Conservation (phyloP, 768 basidiomycete species). For the Tylopilus plumbeoviolaceoides region DNA sequence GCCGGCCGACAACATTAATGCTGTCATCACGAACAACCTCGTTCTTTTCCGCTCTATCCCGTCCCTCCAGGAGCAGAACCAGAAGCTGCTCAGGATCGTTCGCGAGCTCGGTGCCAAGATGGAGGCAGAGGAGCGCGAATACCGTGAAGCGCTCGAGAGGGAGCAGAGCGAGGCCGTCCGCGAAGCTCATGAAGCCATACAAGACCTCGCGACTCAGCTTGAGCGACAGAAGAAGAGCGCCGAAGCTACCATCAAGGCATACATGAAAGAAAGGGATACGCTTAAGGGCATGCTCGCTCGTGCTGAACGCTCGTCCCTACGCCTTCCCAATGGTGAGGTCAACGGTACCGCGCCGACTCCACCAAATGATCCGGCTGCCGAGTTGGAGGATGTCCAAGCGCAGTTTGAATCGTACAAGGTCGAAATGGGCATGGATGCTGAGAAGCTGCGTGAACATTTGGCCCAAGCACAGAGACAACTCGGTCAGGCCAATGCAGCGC, state of each 20-base stretch:
- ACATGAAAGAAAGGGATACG: slow-evolving; percentile 85
- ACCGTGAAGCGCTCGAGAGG: slow-evolving; percentile 60
- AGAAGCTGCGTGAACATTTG: slow-evolving; percentile 68
- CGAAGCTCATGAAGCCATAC: slow-evolving; percentile 87
- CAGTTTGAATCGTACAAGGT: slow-evolving; percentile 78
- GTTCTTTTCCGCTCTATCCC: slow-evolving; percentile 81
- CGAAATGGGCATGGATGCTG: slow-evolving; percentile 79
- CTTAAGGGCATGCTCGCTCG: slow-evolving; percentile 71
- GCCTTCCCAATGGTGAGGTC: slow-evolving; percentile 31
- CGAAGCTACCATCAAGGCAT: slow-evolving; percentile 70
- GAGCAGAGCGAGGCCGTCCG: slow-evolving; percentile 78
- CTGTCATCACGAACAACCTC: slow-evolving; percentile 83
- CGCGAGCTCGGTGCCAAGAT: slow-evolving; percentile 80
- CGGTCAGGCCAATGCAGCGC: slow-evolving; percentile 55
- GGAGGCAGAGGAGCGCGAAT: slow-evolving; percentile 81
- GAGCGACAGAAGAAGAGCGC: slow-evolving; percentile 72
- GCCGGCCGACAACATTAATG: slow-evolving; percentile 58
- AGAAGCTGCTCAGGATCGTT: slow-evolving; percentile 78
- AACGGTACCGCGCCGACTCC: slow-evolving; percentile 21
- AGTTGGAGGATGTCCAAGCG: slow-evolving; percentile 68
- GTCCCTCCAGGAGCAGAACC: slow-evolving; percentile 87
- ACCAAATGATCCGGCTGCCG: slow-evolving; percentile 44
- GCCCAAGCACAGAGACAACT: slow-evolving; percentile 61
- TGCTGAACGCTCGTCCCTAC: slow-evolving; percentile 32
- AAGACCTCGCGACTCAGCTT: slow-evolving; percentile 70